A percentile compares a stretch with the other conserved stretches of the same genome.
Evolutionary conservation across 805 yeast species (phyloP).

Genomic region (Peterozyma toletana): DNA sequence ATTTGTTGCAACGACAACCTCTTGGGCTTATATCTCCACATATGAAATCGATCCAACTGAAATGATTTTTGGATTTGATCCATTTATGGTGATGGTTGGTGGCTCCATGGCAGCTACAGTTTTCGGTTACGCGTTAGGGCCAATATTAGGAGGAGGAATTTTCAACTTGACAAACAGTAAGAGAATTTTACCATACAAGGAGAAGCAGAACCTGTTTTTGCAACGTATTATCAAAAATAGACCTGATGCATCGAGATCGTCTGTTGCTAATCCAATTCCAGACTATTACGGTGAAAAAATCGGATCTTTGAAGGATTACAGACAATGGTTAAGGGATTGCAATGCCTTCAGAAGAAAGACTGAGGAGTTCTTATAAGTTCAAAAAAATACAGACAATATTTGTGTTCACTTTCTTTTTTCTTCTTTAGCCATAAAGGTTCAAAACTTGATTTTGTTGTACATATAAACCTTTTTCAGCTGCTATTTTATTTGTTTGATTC

Average conservation of each 20-base stretch:
- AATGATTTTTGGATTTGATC: conserved; percentile 80
- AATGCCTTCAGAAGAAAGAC: conserved; percentile 83
- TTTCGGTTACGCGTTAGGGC: conserved; percentile 78
- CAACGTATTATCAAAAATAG: conserved; percentile 69
- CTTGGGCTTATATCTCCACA: conserved; percentile 75
- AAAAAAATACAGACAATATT: conserved; percentile 1
- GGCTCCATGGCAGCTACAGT: conserved; percentile 68
- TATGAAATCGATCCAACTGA: conserved; percentile 85
- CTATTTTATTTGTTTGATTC: too few species aligned
- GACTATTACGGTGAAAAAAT: conserved; percentile 97
- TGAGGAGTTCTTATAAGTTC: conserved; percentile 55
- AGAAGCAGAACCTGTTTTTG: conserved; percentile 69
- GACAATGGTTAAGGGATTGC: conserved; percentile 95
- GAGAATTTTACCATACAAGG: conserved; percentile 36
- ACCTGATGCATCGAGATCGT: conserved; percentile 88
- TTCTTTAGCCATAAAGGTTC: background rate
- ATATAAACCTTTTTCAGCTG: background rate
- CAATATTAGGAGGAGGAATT: conserved; percentile 63
- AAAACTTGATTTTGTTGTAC: background rate
- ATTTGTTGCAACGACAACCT: conserved; percentile 50
- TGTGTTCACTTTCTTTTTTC: background rate
- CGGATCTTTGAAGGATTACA: conserved; percentile 76
- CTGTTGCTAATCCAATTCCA: conserved; percentile 93
- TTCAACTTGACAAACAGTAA: conserved; percentile 51
- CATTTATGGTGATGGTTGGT: conserved; percentile 73